Conservation (phyloP, 192 early-diverging fungal species). For the Backusella macrospora region DNA sequence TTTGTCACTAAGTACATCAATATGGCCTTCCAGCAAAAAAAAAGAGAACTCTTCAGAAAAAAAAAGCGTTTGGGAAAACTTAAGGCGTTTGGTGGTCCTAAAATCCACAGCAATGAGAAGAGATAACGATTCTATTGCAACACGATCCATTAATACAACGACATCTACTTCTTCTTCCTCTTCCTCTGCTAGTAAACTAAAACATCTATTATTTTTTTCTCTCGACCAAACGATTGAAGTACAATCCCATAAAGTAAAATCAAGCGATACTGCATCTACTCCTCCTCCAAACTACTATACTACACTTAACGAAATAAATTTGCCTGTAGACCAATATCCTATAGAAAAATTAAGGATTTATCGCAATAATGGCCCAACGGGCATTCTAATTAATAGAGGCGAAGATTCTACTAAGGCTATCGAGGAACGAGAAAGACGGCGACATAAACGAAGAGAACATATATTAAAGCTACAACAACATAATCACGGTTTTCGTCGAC, state of each 20-base stretch:
- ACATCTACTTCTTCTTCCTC: neutral
- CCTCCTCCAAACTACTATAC: slow-evolving; percentile 3
- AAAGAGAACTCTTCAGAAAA: neutral
- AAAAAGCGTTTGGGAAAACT: slow-evolving; percentile 4
- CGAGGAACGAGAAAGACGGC: slow-evolving; percentile 15
- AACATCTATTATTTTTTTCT: slow-evolving; percentile 8
- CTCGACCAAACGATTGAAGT: slow-evolving; percentile 3
- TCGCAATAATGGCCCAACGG: neutral
- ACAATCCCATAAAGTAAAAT: neutral
- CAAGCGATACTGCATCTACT: neutral
- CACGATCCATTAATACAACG: neutral
- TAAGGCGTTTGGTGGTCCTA: slow-evolving; percentile 14
- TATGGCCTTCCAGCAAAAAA: slow-evolving; percentile 7
- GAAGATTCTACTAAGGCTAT: slow-evolving; percentile 26
- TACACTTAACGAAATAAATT: neutral
- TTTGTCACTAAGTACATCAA: slow-evolving; percentile 24
- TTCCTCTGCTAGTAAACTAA: slow-evolving; percentile 15
- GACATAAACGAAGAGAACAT: slow-evolving; percentile 17
- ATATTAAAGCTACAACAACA: slow-evolving; percentile 22
- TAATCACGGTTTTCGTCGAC: neutral
- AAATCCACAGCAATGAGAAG: slow-evolving; percentile 1
- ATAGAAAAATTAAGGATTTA: neutral
- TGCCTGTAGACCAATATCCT: neutral
- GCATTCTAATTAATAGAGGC: slow-evolving; percentile 26
- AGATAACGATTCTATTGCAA: slow-evolving; percentile 10